These are phyloP conservation scores for Chaetomium olivaceum DNA, from an alignment of 2,329 filamentous ascomycete species.

Conservation along the genomic window DNA sequence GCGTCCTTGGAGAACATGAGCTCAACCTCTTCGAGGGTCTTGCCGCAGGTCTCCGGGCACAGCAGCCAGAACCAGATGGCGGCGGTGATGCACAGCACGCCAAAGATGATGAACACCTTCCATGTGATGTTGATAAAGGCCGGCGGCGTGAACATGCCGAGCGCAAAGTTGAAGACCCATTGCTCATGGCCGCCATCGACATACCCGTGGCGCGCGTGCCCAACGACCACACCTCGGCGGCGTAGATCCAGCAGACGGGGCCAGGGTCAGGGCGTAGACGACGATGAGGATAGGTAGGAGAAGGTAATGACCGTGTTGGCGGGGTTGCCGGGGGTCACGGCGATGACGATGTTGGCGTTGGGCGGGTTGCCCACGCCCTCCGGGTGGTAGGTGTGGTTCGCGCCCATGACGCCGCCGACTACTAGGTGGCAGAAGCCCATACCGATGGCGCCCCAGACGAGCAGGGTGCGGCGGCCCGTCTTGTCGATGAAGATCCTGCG, in stretches of 20 bases:
- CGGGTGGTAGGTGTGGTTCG: constrained; percentile 38
- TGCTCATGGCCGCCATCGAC: constrained; percentile 56
- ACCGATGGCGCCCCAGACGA: constrained; percentile 32
- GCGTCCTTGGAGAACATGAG: constrained; percentile 39
- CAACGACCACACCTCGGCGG: constrained; percentile 64
- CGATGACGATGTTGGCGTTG: constrained; percentile 53
- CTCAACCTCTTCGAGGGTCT: constrained; percentile 47
- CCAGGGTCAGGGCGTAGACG: constrained; percentile 63
- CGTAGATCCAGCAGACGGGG: constrained; percentile 67
- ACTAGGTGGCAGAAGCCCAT: constrained; percentile 42
- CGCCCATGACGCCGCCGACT: constrained; percentile 48
- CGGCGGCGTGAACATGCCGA: constrained; percentile 59
- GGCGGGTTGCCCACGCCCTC: constrained; percentile 37
- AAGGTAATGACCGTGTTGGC: constrained; percentile 66
- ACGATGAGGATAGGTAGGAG: constrained; percentile 64
- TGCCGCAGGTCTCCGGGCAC: constrained; percentile 44
- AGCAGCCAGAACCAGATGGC: constrained; percentile 41
- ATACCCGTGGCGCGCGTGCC: constrained; percentile 62
- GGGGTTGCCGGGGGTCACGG: constrained; percentile 49
- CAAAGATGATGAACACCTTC: constrained; percentile 48
- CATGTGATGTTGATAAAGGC: constrained; percentile 60
- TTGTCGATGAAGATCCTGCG: constrained; percentile 44
- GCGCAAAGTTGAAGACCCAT: constrained; percentile 58
- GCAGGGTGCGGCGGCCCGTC: constrained; percentile 35
- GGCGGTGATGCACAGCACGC: constrained; percentile 40